Percentiles rank a stretch among this genome's conserved stretches.
These are phyloP conservation scores for Tuber calosporum DNA, from an alignment of 495 filamentous ascomycete species.

Conservation along the genomic window DNA sequence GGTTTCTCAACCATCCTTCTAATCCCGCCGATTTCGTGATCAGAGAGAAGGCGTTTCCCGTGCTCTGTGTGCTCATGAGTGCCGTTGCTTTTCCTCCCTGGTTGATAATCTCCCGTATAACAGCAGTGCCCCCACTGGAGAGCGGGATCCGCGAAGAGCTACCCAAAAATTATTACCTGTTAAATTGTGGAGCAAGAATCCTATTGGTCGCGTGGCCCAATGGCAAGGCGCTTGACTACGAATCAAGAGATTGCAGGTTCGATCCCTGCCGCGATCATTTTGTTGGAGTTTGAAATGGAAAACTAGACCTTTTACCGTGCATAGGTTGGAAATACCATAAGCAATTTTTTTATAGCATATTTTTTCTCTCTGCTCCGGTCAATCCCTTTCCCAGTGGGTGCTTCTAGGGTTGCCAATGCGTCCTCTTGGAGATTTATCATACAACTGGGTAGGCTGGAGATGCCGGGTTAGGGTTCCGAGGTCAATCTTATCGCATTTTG, in stretches of 20 bases:
- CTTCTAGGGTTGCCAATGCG: too few relatives aligned
- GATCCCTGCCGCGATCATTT: conserved; percentile 36
- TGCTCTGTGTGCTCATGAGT: not conserved
- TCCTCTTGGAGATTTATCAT: too few relatives aligned
- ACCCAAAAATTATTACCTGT: not conserved
- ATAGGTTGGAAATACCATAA: not conserved
- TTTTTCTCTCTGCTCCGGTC: not conserved
- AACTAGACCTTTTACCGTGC: not conserved
- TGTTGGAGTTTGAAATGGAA: not conserved
- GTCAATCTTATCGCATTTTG: not conserved
- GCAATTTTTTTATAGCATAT: not conserved
- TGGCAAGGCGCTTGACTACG: conserved; percentile 68
- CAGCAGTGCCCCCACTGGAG: too few relatives aligned
- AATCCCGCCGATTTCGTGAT: not conserved
- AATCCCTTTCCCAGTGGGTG: too few relatives aligned
- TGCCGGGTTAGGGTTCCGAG: too few relatives aligned
- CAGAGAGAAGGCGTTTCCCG: not conserved
- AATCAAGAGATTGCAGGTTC: conserved; percentile 55
- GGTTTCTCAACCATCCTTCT: not conserved
- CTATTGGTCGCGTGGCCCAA: conserved; percentile 48
- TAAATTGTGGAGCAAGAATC: not conserved
- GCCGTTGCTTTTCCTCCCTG: not conserved
- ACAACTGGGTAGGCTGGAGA: too few relatives aligned
- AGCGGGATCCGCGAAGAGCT: not conserved
- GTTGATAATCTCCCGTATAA: not conserved